Conservation (phyloP, 2,329 filamentous ascomycete genomes). For the Aureobasidium lini region DNA sequence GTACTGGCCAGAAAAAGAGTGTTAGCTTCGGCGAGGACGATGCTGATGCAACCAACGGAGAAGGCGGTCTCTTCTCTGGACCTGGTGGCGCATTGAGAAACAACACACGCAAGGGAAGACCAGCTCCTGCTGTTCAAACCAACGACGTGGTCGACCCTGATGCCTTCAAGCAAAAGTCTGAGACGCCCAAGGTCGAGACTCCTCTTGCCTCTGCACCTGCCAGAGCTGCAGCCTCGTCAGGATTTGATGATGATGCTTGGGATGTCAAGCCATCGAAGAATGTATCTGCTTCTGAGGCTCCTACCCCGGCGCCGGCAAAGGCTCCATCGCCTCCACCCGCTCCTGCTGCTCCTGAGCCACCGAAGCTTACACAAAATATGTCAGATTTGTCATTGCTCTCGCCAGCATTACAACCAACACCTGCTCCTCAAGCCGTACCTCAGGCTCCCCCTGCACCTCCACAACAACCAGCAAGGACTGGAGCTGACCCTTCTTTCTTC, state of each 20-base stretch:
- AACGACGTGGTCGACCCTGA: conserved; percentile 83
- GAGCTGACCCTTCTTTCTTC: conserved; percentile 42
- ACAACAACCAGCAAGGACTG: conserved; percentile 29
- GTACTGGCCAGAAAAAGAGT: conserved; percentile 36
- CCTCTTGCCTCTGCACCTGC: conserved; percentile 42
- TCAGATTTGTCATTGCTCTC: conserved; percentile 60
- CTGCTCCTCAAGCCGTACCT: conserved; percentile 38
- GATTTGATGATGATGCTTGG: conserved; percentile 97
- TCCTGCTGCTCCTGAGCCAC: conserved; percentile 35
- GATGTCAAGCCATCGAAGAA: conserved; percentile 78
- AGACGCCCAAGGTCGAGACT: conserved; percentile 42
- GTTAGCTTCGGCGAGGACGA: conserved; percentile 49
- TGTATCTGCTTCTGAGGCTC: conserved; percentile 26
- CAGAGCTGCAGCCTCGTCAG: conserved; percentile 44
- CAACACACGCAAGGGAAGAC: conserved; percentile 87
- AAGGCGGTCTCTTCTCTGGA: conserved; percentile 80
- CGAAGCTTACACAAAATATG: conserved; percentile 61
- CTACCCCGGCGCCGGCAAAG: conserved; percentile 28
- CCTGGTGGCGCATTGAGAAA: conserved; percentile 86
- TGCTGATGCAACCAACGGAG: conserved; percentile 41
- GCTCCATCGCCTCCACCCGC: conserved; percentile 27
- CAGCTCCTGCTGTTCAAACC: conserved; percentile 76
- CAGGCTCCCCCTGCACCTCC: conserved; percentile 31
- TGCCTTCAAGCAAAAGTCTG: conserved; percentile 61
- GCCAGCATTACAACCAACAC: conserved; percentile 50